Evolutionary conservation across 1,284 basidiomycete species (phyloP).

Genomic region (Kwoniella shivajii): DNA sequence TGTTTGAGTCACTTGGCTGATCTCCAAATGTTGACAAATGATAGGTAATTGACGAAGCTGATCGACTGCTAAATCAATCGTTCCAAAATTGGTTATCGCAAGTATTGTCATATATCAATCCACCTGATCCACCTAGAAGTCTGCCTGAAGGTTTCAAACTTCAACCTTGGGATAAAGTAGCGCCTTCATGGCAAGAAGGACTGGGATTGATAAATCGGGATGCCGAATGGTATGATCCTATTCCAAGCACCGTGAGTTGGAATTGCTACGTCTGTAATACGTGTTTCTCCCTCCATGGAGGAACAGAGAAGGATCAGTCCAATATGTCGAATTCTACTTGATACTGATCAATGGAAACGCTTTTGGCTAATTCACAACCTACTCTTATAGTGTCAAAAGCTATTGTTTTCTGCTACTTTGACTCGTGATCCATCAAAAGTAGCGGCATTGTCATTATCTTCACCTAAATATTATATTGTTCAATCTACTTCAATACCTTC

Average conservation of each 20-base stretch:
- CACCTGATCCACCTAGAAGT: conserved; percentile 46
- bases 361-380: not conserved
- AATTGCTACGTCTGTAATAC: too few species aligned
- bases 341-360: too few species aligned
- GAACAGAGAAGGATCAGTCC: too few species aligned
- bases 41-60: conserved; percentile 96
- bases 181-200: conserved; percentile 50
- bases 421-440: conserved; percentile 93
- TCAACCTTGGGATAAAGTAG: conserved; percentile 56
- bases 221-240: conserved; percentile 22
- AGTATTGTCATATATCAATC: conserved; percentile 71
- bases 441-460: conserved; percentile 72
- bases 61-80: conserved; percentile 88
- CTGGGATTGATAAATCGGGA: conserved; percentile 33
- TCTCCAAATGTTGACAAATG: not conserved
- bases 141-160: conserved; percentile 5
- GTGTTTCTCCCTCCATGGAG: too few species aligned
- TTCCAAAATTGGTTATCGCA: conserved; percentile 93
- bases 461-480: conserved; percentile 88
- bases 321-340: too few species aligned
- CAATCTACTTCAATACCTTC: conserved; percentile 54
- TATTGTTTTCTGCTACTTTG: conserved; percentile 95
- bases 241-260: conserved; percentile 11
- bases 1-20: too few species aligned
- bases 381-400: conserved; percentile 80